Evolutionary conservation across 805 yeast genomes (phyloP).

Genomic region (Cyberlindnera xishuangbannaensis): DNA sequence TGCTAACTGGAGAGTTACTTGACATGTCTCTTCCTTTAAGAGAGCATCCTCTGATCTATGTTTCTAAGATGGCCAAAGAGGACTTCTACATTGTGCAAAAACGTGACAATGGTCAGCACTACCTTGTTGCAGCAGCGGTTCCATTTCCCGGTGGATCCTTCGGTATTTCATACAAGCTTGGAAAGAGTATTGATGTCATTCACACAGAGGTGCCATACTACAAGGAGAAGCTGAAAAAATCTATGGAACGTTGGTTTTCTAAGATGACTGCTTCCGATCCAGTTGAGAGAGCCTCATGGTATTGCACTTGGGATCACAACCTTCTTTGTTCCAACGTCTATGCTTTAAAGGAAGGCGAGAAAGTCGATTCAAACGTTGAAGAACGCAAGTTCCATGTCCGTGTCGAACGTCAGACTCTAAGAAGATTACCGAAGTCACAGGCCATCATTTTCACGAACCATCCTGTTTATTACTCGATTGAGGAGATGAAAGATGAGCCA

Average conservation of each 20-base stretch:
- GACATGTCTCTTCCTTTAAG: conserved; percentile 56
- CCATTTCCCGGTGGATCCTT: conserved; percentile 79
- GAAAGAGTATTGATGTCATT: conserved; percentile 55
- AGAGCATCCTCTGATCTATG: conserved; percentile 57
- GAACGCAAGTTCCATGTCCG: conserved; percentile 58
- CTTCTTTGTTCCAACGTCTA: conserved; percentile 52
- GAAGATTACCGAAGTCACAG: conserved; percentile 56
- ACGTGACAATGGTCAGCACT: conserved; percentile 51
- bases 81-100: conserved; percentile 63
- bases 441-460: conserved; percentile 74
- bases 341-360: conserved; percentile 39
- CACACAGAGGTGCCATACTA: conserved; percentile 69
- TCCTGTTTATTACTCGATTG: conserved; percentile 72
- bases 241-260: conserved; percentile 71
- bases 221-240: conserved; percentile 53
- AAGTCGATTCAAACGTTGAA: conserved; percentile 36
- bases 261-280: conserved; percentile 55
- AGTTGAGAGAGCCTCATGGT: conserved; percentile 74
- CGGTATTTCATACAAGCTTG: conserved; percentile 54
- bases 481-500: conserved; percentile 80
- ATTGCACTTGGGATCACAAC: conserved; percentile 68
- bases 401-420: conserved; percentile 66
- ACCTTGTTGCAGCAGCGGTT: conserved; percentile 67
- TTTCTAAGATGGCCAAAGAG: conserved; percentile 68
- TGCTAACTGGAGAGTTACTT: conserved; percentile 54